Base-by-base conservation (phyloP, 441 rosid species). In the Gossypium aridum region DNA sequence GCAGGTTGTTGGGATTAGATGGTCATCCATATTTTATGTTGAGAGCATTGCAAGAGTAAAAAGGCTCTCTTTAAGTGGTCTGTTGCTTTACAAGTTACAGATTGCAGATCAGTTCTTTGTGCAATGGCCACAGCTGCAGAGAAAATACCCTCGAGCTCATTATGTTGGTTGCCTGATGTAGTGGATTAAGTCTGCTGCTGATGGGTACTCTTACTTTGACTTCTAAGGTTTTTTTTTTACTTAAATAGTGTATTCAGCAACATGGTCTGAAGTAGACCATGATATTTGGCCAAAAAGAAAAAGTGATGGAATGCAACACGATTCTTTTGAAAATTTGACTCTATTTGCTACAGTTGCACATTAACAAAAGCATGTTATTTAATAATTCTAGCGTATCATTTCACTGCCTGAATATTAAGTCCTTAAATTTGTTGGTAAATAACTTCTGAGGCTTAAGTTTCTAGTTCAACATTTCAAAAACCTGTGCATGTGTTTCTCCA, bases 41-140 rank as follows among this genome's bases (percentile, higher is more conserved):
- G 97, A 95, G 85, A 95, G 99, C 77, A 91, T 93, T 76, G 98
- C 97, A 61, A 88, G 98, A 83, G 99, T 93, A 45, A 90, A 70
- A 63, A 88, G 85, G 83, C 93, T 95, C 37, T 93, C 99, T 20
- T 75, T 91, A 73, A 95, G 98, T 75, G 96, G 98, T 55, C 79
- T 90, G 79, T 86, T 95, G 45, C 93, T 93, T 3, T 91, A 95
- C 86, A 88, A 90, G 77, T 81, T 91, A 66, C 75, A 76, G 13
- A 83, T 93, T 70, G 98, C 95, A 17, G 98, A 95, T 87, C 89
- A 88, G 70, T 87, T 91, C 82, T 93, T 83, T 74, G 98, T 95
- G 78, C 99, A 95, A 56, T 95, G 98, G 98, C 92, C 97, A 2
- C 89, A 89, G 28, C 83, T 92, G 25, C 88, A 88, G 78, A 84